A percentile compares a stretch with the other conserved stretches of the same genome.
Conservation (phyloP, 176 grass and related monocot species). For the Zoysia pacifica region DNA sequence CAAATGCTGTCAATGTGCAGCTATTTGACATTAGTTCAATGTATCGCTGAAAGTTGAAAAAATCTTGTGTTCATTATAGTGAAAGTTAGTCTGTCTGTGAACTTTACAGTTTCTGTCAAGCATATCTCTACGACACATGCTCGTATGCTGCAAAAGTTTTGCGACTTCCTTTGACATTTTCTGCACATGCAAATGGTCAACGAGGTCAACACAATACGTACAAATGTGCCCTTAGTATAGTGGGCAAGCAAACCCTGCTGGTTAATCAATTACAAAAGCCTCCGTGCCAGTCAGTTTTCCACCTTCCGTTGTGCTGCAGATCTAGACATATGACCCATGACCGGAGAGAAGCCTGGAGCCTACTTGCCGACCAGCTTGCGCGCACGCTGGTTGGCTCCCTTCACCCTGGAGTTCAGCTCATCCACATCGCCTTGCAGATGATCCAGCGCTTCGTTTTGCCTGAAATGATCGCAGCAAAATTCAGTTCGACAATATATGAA, state of each 20-base stretch:
- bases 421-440: constrained; percentile 60
- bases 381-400: constrained; percentile 67
- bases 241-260: not conserved
- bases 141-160: not conserved
- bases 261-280: constrained; percentile 7
- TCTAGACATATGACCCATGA: not conserved
- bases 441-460: constrained; percentile 71
- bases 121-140: not conserved
- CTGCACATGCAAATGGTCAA: not conserved
- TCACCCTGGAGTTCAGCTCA: constrained; percentile 64
- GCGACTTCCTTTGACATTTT: not conserved
- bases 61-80: not conserved
- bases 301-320: too few species aligned
- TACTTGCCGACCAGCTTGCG: constrained; percentile 47
- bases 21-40: too few species aligned
- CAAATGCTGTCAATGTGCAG: too few species aligned
- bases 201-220: not conserved
- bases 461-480: constrained; percentile 26
- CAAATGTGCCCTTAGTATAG: not conserved
- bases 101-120: not conserved
- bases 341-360: constrained; percentile 9
- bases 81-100: not conserved
- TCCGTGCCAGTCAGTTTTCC: not conserved
- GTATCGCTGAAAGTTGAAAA: not conserved
- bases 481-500: not conserved